Conservation (phyloP, 1,139 yeast genomes). For the Candida neerlandica region DNA sequence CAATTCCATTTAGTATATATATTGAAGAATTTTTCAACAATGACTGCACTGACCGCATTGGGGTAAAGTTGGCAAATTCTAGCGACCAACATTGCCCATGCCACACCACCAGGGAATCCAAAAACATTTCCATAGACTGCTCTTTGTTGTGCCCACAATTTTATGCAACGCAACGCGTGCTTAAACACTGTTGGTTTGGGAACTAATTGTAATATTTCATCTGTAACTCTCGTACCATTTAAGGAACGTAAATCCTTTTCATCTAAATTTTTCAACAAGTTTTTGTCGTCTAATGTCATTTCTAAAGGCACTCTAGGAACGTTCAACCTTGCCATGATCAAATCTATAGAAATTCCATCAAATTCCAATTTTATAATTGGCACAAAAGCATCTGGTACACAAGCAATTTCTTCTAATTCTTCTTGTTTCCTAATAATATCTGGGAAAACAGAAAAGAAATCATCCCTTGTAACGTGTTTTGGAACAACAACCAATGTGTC, state of each 20-base stretch:
- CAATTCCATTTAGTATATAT: conserved; percentile 91
- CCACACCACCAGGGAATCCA: conserved; percentile 99
- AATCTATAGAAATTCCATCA: conserved; percentile 86
- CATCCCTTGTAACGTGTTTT: conserved; percentile 88
- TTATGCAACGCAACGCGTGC: conserved; percentile 88
- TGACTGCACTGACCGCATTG: conserved; percentile 90
- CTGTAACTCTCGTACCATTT: conserved; percentile 97
- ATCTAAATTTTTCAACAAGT: conserved; percentile 79
- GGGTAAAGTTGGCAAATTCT: conserved; percentile 96
- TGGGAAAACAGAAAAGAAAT: conserved; percentile 81
- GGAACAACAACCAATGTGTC: conserved; percentile 96
- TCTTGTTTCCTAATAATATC: conserved; percentile 65
- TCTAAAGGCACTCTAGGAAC: conserved; percentile 77
- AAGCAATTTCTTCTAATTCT: conserved; percentile 84
- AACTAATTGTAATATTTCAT: conserved; percentile 82
- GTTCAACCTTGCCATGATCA: conserved; percentile 80
- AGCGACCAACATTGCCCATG: conserved; percentile 99
- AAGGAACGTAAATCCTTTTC: conserved; percentile 86
- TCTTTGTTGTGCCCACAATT: conserved; percentile 94
- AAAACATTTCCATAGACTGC: conserved; percentile 92
- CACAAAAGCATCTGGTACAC: conserved; percentile 96
- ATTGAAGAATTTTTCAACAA: conserved; percentile 83
- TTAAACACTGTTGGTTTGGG: conserved; percentile 94
- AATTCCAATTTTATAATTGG: conserved; percentile 91
- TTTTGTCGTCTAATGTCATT: conserved; percentile 80